Conservation (phyloP, 2,329 filamentous ascomycete species). For the Fusarium sp. region DNA sequence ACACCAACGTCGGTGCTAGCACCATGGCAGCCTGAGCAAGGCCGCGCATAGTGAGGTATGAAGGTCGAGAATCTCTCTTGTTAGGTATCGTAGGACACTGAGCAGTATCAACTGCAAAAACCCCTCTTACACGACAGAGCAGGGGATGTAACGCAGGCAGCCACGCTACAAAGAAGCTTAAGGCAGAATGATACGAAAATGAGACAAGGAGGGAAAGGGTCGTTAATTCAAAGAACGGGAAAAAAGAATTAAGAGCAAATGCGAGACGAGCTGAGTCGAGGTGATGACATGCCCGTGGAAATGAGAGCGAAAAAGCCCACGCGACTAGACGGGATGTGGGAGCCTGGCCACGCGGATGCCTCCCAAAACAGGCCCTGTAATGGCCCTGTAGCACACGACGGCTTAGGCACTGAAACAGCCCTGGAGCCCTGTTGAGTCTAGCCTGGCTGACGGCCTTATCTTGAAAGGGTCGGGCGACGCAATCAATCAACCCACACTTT, state of each 20-base stretch:
- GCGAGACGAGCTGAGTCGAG: not conserved
- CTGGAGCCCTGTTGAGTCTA: conserved; percentile 15
- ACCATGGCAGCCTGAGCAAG: conserved; percentile 43
- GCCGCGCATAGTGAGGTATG: conserved; percentile 42
- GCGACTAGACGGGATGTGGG: conserved; percentile 33
- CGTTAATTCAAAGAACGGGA: conserved; percentile 1
- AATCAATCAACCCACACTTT: conserved; percentile 32
- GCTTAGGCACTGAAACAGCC: conserved; percentile 16
- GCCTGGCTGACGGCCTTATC: conserved; percentile 12
- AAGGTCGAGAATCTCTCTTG: not conserved
- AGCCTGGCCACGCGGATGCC: conserved; percentile 25
- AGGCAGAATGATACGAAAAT: conserved; percentile 28
- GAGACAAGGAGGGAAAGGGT: conserved; percentile 2
- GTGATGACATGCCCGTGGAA: conserved; percentile 13
- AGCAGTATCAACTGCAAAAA: not conserved
- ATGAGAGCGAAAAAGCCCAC: conserved; percentile 20
- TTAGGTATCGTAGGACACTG: not conserved
- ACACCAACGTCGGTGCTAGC: conserved; percentile 40
- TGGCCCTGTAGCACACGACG: conserved; percentile 4
- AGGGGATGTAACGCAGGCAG: conserved; percentile 5
- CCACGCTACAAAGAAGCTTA: conserved; percentile 10
- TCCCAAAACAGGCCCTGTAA: conserved; percentile 18
- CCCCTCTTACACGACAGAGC: conserved; percentile 8
- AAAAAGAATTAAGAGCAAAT: not conserved
- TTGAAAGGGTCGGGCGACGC: conserved; percentile 29